These are phyloP conservation scores for Umbelopsis isabellina DNA, from an alignment of 192 early-diverging fungal species.

Conservation along the genomic window DNA sequence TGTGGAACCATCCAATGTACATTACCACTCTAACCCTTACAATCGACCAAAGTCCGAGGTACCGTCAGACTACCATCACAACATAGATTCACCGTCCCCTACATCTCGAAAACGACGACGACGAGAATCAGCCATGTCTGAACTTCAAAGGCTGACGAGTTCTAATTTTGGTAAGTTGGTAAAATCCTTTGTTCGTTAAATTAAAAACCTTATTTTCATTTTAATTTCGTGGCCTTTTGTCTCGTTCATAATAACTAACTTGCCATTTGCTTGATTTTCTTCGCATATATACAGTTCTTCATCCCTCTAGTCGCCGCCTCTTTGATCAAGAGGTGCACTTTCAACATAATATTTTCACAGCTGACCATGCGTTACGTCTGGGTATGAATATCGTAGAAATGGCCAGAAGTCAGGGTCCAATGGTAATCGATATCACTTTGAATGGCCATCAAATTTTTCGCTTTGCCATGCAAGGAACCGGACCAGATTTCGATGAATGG, in stretches of 20 bases:
- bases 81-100: no score
- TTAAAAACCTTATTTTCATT: constrained; percentile 13
- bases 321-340: constrained; percentile 48
- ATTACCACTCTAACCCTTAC: no score
- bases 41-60: no score
- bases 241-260: background rate
- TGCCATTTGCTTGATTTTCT: background rate
- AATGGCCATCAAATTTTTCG: constrained; percentile 51
- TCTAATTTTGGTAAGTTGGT: constrained; percentile 21
- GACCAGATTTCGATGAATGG: constrained; percentile 35
- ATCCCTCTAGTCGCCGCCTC: background rate
- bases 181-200: constrained; percentile 21
- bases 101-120: constrained; percentile 1
- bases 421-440: constrained; percentile 49
- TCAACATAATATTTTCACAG: constrained; percentile 50
- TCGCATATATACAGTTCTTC: background rate
- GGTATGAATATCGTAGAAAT: constrained; percentile 46
- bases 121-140: constrained; percentile 13
- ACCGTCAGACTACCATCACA: no score
- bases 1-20: no score
- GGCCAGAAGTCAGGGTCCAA: constrained; percentile 19
- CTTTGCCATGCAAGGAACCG: constrained; percentile 56
- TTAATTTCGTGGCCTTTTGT: background rate
- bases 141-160: constrained; percentile 14
- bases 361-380: constrained; percentile 49